Conservation (phyloP, 306 rosid species). For the Gastrolobium villosum region DNA sequence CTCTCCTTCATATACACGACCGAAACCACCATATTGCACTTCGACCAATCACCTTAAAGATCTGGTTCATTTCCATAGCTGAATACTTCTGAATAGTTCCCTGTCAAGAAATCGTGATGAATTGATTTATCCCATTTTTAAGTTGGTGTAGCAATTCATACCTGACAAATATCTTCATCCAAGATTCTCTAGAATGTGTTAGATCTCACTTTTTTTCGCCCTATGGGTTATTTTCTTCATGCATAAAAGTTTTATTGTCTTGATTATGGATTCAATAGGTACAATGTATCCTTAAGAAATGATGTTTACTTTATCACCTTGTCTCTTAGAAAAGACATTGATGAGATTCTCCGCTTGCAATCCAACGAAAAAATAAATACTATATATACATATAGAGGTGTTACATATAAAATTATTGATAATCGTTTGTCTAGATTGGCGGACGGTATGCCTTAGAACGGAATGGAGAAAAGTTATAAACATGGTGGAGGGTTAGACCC, state of each 20-base stretch:
- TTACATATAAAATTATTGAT: too few relatives aligned
- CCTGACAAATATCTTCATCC: neutral
- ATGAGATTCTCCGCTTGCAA: too few relatives aligned
- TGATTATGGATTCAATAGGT: neutral
- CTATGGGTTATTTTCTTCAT: neutral
- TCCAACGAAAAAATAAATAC: too few relatives aligned
- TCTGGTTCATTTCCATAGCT: too few relatives aligned
- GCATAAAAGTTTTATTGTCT: neutral
- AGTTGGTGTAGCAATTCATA: neutral
- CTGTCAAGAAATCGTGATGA: neutral
- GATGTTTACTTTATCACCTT: neutral
- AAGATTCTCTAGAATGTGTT: neutral
- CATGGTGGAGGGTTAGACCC: too few relatives aligned
- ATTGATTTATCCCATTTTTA: neutral
- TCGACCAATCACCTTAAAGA: too few relatives aligned
- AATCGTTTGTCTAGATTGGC: too few relatives aligned
- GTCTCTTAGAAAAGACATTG: neutral
- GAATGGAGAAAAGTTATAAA: too few relatives aligned
- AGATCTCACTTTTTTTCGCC: slow-evolving; percentile 11
- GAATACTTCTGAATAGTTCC: neutral
- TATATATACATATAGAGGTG: too few relatives aligned
- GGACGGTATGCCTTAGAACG: too few relatives aligned
- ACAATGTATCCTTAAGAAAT: neutral
- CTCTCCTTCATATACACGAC: too few relatives aligned
- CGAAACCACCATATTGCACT: too few relatives aligned